Percentiles rank a stretch among this genome's conserved stretches.
Evolutionary conservation across 805 yeast genomes (phyloP).

Genomic region (Pichia nanzhaoensis): DNA sequence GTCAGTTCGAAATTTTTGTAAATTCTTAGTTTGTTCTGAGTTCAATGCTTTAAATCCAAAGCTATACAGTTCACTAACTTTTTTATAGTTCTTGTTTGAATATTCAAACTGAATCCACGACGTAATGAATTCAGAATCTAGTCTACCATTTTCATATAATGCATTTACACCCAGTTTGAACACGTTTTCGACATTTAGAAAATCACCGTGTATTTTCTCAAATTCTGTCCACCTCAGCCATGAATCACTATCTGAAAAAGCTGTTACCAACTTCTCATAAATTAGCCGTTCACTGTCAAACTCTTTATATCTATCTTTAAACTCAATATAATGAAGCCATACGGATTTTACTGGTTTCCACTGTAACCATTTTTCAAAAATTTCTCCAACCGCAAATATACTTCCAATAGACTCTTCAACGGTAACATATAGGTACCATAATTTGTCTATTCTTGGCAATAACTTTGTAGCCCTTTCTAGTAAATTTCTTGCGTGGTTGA

Average conservation of each 20-base stretch:
- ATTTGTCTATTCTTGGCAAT: constrained; percentile 73
- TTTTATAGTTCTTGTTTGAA: constrained; percentile 48
- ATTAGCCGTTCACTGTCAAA: constrained; percentile 50
- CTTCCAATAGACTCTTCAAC: constrained; percentile 76
- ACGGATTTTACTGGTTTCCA: constrained; percentile 66
- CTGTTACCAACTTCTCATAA: constrained; percentile 48
- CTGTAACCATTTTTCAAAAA: constrained; percentile 74
- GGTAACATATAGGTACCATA: constrained; percentile 80
- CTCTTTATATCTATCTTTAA: constrained; percentile 58
- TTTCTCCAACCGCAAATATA: constrained; percentile 48
- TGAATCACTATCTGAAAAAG: constrained; percentile 44
- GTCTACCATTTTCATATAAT: constrained; percentile 26
- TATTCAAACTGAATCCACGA: constrained; percentile 73
- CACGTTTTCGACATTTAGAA: constrained; percentile 49
- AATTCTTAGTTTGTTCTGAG: constrained; percentile 27
- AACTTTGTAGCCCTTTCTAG: constrained; percentile 69
- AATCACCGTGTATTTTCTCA: constrained; percentile 48
- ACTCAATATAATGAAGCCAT: constrained; percentile 68
- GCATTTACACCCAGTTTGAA: constrained; percentile 63
- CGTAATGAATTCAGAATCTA: constrained; percentile 36
- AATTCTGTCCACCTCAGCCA: constrained; percentile 77
- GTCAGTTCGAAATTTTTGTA: constrained; percentile 40
- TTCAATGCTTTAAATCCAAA: constrained; percentile 40
- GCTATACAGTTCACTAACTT: constrained; percentile 53
- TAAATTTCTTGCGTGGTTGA: constrained; percentile 85